These are phyloP conservation scores for Vaccinium myrtillus DNA, from an alignment of 148 eudicot genomes.

Conservation along the genomic window DNA sequence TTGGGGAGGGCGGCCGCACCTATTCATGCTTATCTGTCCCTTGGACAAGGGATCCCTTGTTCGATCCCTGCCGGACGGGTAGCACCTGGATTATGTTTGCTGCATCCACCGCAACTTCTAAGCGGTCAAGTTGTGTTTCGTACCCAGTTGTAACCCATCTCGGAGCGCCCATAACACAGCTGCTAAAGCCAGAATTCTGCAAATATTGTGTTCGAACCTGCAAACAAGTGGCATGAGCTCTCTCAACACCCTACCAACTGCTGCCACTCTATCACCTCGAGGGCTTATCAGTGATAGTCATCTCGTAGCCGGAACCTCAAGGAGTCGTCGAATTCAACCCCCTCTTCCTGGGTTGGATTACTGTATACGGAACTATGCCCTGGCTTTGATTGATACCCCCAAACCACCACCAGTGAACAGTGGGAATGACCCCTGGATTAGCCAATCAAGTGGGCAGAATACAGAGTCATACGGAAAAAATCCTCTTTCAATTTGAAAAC, in stretches of 20 bases:
- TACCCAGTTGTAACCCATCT: too few species aligned
- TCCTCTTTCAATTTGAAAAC: not conserved
- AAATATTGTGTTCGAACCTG: too few species aligned
- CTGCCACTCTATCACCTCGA: too few species aligned
- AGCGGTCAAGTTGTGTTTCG: too few species aligned
- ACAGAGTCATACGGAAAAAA: not conserved
- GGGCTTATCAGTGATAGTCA: too few species aligned
- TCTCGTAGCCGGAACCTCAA: not conserved
- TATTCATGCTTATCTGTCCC: not conserved
- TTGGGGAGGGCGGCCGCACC: not conserved
- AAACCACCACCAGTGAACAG: not conserved
- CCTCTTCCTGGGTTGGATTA: not conserved
- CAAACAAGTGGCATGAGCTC: too few species aligned
- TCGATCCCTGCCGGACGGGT: not conserved
- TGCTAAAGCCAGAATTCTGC: too few species aligned
- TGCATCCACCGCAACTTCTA: not conserved
- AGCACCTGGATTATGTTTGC: not conserved
- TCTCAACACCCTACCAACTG: too few species aligned
- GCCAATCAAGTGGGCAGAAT: not conserved
- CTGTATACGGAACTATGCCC: too few species aligned
- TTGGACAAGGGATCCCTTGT: not conserved
- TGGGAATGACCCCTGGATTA: not conserved
- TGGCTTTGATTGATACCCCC: too few species aligned
- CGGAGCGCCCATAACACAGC: too few species aligned
- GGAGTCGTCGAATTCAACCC: not conserved